Base-by-base conservation (phyloP, 768 basidiomycete species). In the Podaxis sp. region DNA sequence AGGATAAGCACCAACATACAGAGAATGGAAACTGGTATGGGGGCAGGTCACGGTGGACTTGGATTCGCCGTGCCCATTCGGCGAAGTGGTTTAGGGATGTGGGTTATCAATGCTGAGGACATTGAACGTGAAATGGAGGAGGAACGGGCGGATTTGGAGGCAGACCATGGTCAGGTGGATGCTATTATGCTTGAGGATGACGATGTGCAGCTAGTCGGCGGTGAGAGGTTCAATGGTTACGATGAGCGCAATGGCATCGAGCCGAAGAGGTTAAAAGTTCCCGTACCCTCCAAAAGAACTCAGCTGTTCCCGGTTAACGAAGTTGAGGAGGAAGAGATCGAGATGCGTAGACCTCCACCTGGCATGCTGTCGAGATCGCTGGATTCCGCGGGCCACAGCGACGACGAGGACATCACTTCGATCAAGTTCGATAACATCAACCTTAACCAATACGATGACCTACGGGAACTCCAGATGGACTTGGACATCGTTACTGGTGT, bases 261-360 rank as follows among this genome's bases (percentile, higher is more conserved):
- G 25, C 52, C 59, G 3, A 61, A 55, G 52, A 61, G 59, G 36
- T 11, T 23, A 2, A 46, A 47, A 21, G 16, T 61, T 25, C 14
- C 44, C 18, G 52, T 61, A 4, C 53, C 59, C 11, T 61, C 59
- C 27, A 54, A 50, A 1, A 46, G 59, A 5, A 32, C 36, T 14
- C 59, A 61, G 21, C 62, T 80, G 40, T 77, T 79, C 67, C 76
- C 79, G 10, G 79, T 80, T 21, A 74, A 69, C 51, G 79, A 79
- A 57, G 74, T 74, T 57, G 70, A 68, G 14, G 74, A 73, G 40
- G 72, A 70, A 4, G 68, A 69, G 46, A 62, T 61, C 13, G 46
- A 27, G 13, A 14, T 38, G 13, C 36, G 23, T 18, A 18, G 14
- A 9, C 32, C 38, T 36, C 18, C 47, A 6, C 18, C 28, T 5